Percentiles rank a stretch among this genome's conserved stretches.
Conservation (phyloP, 129 eudicot species). For the Sambucus nigra region DNA sequence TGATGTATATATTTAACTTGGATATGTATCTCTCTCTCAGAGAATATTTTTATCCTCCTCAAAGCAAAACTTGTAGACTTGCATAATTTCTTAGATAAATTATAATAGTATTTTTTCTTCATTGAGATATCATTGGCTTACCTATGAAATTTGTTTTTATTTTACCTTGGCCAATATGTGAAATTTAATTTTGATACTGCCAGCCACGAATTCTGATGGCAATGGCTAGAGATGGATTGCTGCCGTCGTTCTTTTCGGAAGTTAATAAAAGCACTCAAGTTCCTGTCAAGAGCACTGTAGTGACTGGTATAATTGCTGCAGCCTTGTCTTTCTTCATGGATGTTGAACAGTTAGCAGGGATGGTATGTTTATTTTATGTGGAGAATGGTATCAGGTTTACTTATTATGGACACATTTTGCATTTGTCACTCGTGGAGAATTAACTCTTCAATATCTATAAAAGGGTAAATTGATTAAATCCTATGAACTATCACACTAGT, state of each 20-base stretch:
- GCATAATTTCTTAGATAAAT: no score
- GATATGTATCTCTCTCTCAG: no score
- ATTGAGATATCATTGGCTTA: neutral
- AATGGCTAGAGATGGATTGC: conserved; percentile 97
- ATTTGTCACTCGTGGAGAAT: neutral
- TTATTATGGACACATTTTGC: neutral
- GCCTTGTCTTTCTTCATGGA: conserved; percentile 74
- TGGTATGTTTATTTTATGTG: conserved; percentile 45
- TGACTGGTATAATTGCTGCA: conserved; percentile 75
- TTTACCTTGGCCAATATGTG: neutral
- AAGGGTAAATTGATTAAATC: no score
- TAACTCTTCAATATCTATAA: neutral
- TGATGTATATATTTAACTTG: no score
- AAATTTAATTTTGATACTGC: neutral
- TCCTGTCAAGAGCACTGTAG: conserved; percentile 73
- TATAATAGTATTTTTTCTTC: no score
- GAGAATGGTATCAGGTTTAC: no score
- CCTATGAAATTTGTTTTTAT: neutral
- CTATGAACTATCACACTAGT: no score
- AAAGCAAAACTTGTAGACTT: no score
- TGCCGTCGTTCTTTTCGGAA: conserved; percentile 83
- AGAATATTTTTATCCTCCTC: no score
- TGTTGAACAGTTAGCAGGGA: conserved; percentile 91
- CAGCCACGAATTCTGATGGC: conserved; percentile 98
- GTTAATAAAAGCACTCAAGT: conserved; percentile 66